These are phyloP conservation scores for Aureobasidium sp. DNA, from an alignment of 2,329 filamentous ascomycete species.

Conservation along the genomic window DNA sequence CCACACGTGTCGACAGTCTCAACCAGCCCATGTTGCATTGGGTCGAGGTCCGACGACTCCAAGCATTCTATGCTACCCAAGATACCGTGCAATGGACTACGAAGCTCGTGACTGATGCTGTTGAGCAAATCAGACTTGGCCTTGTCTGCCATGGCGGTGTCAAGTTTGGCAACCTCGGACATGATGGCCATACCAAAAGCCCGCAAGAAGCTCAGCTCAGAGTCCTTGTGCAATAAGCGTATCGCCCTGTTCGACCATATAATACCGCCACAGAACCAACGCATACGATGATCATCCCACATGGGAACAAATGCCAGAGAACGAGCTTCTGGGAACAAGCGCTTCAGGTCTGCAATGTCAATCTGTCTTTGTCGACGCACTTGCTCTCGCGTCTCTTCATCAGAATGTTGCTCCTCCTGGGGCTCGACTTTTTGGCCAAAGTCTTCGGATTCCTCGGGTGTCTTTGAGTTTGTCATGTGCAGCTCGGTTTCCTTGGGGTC, in stretches of 20 bases:
- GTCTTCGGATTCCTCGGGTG: background rate
- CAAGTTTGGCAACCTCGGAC: constrained; percentile 32
- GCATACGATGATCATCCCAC: constrained; percentile 39
- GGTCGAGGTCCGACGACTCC: constrained; percentile 33
- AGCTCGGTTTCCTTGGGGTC: background rate
- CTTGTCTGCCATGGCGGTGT: constrained; percentile 33
- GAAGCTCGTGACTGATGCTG: constrained; percentile 44
- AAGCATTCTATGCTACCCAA: constrained; percentile 43
- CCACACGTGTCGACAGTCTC: constrained; percentile 43
- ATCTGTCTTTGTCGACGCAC: background rate
- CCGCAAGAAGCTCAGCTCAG: constrained; percentile 34
- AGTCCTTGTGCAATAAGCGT: constrained; percentile 32
- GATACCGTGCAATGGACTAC: constrained; percentile 39
- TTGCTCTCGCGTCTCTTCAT: background rate
- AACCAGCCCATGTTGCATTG: constrained; percentile 34
- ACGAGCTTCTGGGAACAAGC: constrained; percentile 32
- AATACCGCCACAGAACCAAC: constrained; percentile 35
- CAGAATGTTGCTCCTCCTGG: background rate
- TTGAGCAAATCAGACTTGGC: constrained; percentile 46
- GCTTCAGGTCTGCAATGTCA: background rate
- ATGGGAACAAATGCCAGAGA: constrained; percentile 44
- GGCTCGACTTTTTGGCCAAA: background rate
- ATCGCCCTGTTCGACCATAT: constrained; percentile 38
- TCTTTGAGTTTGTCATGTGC: background rate
- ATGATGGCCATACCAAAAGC: constrained; percentile 36